Percentiles rank a stretch among this genome's conserved stretches.
These are phyloP conservation scores for Lasiodiplodia sp. DNA, from an alignment of 2,329 filamentous ascomycete genomes.

Conservation along the genomic window DNA sequence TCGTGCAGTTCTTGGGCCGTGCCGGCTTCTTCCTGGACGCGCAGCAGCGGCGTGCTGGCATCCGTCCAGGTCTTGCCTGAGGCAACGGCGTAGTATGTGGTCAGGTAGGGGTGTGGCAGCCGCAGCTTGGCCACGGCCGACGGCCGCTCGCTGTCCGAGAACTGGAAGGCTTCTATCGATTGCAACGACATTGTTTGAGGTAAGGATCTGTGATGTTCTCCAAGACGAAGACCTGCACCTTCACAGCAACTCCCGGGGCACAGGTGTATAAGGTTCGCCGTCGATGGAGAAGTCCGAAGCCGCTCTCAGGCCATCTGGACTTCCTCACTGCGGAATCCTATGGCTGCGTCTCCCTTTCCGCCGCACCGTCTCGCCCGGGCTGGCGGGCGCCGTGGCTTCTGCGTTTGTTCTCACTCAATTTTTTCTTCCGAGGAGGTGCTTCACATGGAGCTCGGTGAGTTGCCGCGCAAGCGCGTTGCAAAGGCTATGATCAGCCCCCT, in stretches of 20 bases:
- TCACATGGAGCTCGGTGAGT: background rate
- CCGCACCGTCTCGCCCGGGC: background rate
- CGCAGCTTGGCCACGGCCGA: background rate
- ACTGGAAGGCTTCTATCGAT: conserved; percentile 6
- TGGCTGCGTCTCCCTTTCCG: background rate
- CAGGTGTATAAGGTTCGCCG: background rate
- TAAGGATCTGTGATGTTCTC: background rate
- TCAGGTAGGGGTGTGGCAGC: conserved; percentile 47
- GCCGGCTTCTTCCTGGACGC: background rate
- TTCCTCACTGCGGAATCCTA: background rate
- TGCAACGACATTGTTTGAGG: conserved; percentile 2
- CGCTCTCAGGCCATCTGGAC: background rate
- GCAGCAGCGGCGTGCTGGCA: background rate
- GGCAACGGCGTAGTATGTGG: conserved; percentile 36
- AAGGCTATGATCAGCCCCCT: background rate
- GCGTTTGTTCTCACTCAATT: background rate
- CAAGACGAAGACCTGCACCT: background rate
- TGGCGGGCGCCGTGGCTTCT: background rate
- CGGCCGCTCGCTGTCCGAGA: conserved; percentile 9
- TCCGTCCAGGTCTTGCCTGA: background rate
- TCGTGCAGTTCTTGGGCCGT: conserved; percentile 37
- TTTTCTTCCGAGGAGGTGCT: background rate
- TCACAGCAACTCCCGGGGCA: background rate
- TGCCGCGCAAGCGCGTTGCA: background rate
- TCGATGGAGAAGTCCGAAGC: background rate